These are phyloP conservation scores for Astragalus membranaceus DNA, from an alignment of 306 rosid genomes.

Conservation along the genomic window DNA sequence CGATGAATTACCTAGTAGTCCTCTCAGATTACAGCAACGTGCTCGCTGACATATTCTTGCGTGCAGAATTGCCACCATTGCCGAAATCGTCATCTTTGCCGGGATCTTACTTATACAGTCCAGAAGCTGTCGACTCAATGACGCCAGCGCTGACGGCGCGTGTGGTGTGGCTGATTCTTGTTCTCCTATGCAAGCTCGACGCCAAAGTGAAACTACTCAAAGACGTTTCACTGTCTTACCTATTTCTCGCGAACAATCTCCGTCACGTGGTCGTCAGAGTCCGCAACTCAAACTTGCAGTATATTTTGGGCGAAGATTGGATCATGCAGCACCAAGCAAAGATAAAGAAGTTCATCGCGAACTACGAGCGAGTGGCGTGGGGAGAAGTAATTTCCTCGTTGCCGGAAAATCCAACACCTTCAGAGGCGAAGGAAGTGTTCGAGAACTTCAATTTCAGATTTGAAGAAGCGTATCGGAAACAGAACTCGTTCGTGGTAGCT, in stretches of 20 bases:
- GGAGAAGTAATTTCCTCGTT: slow-evolving; percentile 42
- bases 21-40: slow-evolving; percentile 49
- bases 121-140: slow-evolving; percentile 18
- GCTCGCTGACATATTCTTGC: slow-evolving; percentile 41
- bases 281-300: slow-evolving; percentile 43
- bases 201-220: slow-evolving; percentile 45
- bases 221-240: slow-evolving; percentile 46
- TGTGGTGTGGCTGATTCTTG: slow-evolving; percentile 49
- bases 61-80: not conserved
- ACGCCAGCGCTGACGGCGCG: slow-evolving; percentile 21
- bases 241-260: slow-evolving; percentile 64
- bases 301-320: slow-evolving; percentile 63
- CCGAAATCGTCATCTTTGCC: slow-evolving; percentile 20
- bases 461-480: slow-evolving; percentile 45
- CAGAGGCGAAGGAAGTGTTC: slow-evolving; percentile 42
- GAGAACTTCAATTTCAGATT: slow-evolving; percentile 42
- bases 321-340: slow-evolving; percentile 36
- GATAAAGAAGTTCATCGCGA: slow-evolving; percentile 30
- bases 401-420: slow-evolving; percentile 41
- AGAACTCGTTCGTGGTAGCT: slow-evolving; percentile 31
- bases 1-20: slow-evolving; percentile 40
- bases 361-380: slow-evolving; percentile 51
- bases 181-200: slow-evolving; percentile 68
- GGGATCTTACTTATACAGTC: slow-evolving; percentile 32
- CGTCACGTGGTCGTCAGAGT: slow-evolving; percentile 39